phyloP scores from a whole-genome alignment of 208 protist species.

The Zelonia costaricensis region DNA sequence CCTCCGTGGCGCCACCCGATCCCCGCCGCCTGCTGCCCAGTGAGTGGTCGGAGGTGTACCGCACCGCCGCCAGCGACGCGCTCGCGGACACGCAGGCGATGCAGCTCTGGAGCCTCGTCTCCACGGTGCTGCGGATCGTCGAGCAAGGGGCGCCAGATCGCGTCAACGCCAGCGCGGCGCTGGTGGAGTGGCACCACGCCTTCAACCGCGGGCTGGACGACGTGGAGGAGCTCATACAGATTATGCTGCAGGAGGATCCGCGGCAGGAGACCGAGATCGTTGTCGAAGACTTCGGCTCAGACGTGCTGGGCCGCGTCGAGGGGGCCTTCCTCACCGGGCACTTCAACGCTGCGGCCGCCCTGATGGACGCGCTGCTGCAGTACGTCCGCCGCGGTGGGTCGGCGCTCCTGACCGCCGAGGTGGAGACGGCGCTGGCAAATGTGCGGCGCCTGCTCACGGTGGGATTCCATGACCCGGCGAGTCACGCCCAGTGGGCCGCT shows the following conservation, averaged over 20 bases:
- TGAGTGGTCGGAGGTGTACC: constrained; percentile 46
- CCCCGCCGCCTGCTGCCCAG: constrained; percentile 7
- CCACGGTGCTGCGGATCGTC: constrained; percentile 35
- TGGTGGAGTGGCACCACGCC: constrained; percentile 58
- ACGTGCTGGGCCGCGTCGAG: constrained; percentile 58
- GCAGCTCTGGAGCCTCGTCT: constrained; percentile 31
- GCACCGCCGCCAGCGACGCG: constrained; percentile 26
- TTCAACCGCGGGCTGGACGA: constrained; percentile 34
- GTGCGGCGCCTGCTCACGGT: constrained; percentile 56
- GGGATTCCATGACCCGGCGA: constrained; percentile 21
- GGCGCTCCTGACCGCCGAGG: constrained; percentile 51
- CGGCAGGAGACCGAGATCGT: constrained; percentile 12
- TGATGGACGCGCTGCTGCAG: constrained; percentile 55
- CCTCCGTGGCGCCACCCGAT: constrained; percentile 1
- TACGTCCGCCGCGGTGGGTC: constrained; percentile 36
- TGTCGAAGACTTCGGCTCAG: constrained; percentile 40
- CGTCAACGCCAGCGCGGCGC: constrained; percentile 45
- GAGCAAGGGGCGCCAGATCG: constrained; percentile 35
- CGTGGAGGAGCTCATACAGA: constrained; percentile 28
- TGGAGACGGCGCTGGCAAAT: constrained; percentile 60
- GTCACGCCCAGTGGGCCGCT: constrained; percentile 38
- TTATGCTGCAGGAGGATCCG: constrained; percentile 23
- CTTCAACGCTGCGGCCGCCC: constrained; percentile 44
- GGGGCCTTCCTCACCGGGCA: constrained; percentile 59
- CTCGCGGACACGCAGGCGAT: constrained; percentile 12